Evolutionary conservation across 192 early-diverging fungal genomes (phyloP).

Genomic region (Coemansia guatemalensis): DNA sequence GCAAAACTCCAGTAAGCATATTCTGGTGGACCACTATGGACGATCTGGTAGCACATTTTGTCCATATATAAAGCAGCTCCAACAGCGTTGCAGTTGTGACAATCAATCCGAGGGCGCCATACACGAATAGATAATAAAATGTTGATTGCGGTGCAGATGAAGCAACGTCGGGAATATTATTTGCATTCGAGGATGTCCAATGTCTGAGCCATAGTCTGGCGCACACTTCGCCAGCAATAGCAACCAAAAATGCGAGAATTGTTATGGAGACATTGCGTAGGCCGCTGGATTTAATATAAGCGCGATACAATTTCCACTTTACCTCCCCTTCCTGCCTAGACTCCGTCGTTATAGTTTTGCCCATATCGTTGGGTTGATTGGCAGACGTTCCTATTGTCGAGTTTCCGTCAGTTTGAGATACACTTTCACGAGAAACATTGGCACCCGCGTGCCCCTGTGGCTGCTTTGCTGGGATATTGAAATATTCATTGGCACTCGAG

Average conservation of each 20-base stretch:
- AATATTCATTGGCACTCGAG: conserved; percentile 15
- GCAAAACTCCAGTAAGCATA: conserved; percentile 62
- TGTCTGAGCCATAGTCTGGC: conserved; percentile 68
- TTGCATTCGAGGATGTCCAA: conserved; percentile 63
- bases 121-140: conserved; percentile 68
- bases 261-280: conserved; percentile 56
- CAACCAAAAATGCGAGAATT: conserved; percentile 57
- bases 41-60: conserved; percentile 72
- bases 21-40: conserved; percentile 62
- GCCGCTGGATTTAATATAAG: conserved; percentile 77
- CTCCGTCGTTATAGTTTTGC: conserved; percentile 65
- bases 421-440: too few relatives aligned
- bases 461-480: conserved; percentile 22
- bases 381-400: too few relatives aligned
- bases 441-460: conserved; percentile 55
- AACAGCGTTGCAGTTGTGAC: conserved; percentile 65
- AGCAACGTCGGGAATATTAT: not conserved
- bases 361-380: conserved; percentile 25
- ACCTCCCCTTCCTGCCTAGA: conserved; percentile 81
- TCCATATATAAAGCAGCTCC: conserved; percentile 77
- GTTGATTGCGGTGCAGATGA: too few relatives aligned
- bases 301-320: conserved; percentile 69
- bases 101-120: conserved; percentile 71
- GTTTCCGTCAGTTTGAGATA: too few relatives aligned
- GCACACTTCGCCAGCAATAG: conserved; percentile 56